Conservation (phyloP, 2,329 filamentous ascomycete genomes). For the Amylocarpus encephaloides region DNA sequence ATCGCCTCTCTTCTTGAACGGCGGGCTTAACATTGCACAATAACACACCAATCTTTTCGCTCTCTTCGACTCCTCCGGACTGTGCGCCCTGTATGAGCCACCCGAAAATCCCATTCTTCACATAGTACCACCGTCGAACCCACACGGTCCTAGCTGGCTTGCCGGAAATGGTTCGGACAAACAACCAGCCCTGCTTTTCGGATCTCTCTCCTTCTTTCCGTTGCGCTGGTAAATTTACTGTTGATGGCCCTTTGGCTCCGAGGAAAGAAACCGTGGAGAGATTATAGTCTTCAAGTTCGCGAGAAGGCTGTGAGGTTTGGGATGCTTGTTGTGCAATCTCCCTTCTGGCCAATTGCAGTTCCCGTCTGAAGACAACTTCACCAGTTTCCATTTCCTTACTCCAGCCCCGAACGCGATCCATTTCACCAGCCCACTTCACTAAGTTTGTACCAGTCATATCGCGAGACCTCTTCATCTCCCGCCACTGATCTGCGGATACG, state of each 20-base stretch:
- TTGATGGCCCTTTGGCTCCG: slow-evolving; percentile 61
- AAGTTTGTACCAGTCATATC: slow-evolving; percentile 58
- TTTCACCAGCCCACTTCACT: slow-evolving; percentile 65
- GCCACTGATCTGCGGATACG: slow-evolving; percentile 81
- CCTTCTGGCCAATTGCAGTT: slow-evolving; percentile 71
- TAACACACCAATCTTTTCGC: slow-evolving; percentile 90
- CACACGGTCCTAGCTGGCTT: slow-evolving; percentile 88
- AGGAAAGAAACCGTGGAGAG: slow-evolving; percentile 84
- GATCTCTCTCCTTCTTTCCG: slow-evolving; percentile 44
- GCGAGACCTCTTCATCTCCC: slow-evolving; percentile 69
- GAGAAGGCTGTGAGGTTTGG: slow-evolving; percentile 66
- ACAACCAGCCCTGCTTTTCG: slow-evolving; percentile 95
- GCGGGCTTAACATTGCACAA: slow-evolving; percentile 90
- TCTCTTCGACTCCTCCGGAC: slow-evolving; percentile 81
- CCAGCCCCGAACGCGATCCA: slow-evolving; percentile 91
- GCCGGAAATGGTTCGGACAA: slow-evolving; percentile 71
- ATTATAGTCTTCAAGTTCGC: slow-evolving; percentile 90
- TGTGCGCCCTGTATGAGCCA: slow-evolving; percentile 80
- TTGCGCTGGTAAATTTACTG: slow-evolving; percentile 37
- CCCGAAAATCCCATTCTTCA: slow-evolving; percentile 92
- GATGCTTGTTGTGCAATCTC: slow-evolving; percentile 77
- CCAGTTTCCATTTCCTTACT: slow-evolving; percentile 86
- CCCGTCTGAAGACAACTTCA: slow-evolving; percentile 76
- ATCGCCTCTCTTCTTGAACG: slow-evolving; percentile 85
- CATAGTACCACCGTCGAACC: slow-evolving; percentile 91